These are phyloP conservation scores for Penicillium antarcticum DNA, from an alignment of 495 filamentous ascomycete species.

Conservation along the genomic window DNA sequence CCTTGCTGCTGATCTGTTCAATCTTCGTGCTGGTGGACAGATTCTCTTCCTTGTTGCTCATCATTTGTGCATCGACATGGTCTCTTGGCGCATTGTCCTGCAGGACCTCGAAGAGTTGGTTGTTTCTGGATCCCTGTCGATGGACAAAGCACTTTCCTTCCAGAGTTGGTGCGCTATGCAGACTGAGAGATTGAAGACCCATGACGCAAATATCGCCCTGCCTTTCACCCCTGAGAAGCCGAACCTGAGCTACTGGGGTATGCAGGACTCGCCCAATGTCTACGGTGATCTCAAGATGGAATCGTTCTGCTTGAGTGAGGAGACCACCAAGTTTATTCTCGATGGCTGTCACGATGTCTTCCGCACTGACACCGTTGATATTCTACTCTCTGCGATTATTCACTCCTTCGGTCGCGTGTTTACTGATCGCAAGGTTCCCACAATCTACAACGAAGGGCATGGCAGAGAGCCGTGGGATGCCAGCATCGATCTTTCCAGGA, in stretches of 20 bases:
- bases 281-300: constrained; percentile 47
- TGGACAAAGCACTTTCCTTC: constrained; percentile 54
- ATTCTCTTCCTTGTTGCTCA: constrained; percentile 63
- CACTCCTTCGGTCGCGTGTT: constrained; percentile 48
- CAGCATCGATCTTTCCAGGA: constrained; percentile 50
- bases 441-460: constrained; percentile 55
- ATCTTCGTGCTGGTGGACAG: constrained; percentile 49
- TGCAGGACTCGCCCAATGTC: constrained; percentile 42
- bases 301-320: constrained; percentile 41
- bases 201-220: constrained; percentile 22
- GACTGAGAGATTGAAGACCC: constrained; percentile 32
- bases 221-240: constrained; percentile 32
- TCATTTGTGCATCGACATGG: constrained; percentile 66
- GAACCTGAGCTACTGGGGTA: constrained; percentile 50
- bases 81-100: constrained; percentile 67
- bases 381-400: constrained; percentile 49
- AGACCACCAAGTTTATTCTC: constrained; percentile 42
- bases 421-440: constrained; percentile 52
- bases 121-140: constrained; percentile 31
- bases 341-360: constrained; percentile 42
- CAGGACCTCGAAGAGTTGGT: constrained; percentile 64
- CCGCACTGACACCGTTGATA: constrained; percentile 50
- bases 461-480: constrained; percentile 52
- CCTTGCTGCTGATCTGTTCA: constrained; percentile 48
- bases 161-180: constrained; percentile 58